phyloP scores from a whole-genome alignment of 371 early-diverging fungal species.

The Capillidium rhysosporum region DNA sequence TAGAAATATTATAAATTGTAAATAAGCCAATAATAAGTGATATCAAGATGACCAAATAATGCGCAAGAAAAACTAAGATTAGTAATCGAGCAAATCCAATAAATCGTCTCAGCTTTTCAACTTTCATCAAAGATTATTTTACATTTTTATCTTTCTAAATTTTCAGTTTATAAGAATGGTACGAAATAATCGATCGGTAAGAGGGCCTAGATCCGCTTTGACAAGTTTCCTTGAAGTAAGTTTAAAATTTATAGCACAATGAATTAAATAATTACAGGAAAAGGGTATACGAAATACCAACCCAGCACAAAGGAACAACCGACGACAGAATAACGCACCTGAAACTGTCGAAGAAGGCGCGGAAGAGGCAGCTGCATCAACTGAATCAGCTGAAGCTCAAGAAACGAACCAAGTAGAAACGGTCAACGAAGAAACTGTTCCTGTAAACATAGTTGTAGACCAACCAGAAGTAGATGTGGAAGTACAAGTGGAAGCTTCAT shows the following conservation, averaged over 20 bases:
- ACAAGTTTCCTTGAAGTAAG: conserved; percentile 2
- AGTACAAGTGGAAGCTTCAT: background rate
- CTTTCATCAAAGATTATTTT: no score
- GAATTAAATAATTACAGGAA: background rate
- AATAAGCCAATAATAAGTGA: no score
- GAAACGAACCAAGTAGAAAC: background rate
- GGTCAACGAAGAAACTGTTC: background rate
- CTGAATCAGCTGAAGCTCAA: background rate
- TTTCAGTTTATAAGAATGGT: background rate
- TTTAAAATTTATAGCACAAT: background rate
- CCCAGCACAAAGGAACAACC: background rate
- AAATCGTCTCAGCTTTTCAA: no score
- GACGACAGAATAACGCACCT: background rate
- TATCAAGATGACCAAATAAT: no score
- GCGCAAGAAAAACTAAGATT: no score
- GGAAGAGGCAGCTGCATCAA: background rate
- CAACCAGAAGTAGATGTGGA: background rate
- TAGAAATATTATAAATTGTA: no score
- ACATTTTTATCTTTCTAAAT: no score
- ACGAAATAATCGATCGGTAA: background rate
- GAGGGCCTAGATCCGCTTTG: conserved; percentile 6
- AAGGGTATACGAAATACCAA: conserved; percentile 3
- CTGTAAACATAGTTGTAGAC: background rate
- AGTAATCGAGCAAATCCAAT: no score
- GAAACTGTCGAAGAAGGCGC: background rate